Percentiles rank a stretch among this genome's conserved stretches.
These are phyloP conservation scores for Fusarium mangiferae DNA, from an alignment of 2,329 filamentous ascomycete species.

Conservation along the genomic window DNA sequence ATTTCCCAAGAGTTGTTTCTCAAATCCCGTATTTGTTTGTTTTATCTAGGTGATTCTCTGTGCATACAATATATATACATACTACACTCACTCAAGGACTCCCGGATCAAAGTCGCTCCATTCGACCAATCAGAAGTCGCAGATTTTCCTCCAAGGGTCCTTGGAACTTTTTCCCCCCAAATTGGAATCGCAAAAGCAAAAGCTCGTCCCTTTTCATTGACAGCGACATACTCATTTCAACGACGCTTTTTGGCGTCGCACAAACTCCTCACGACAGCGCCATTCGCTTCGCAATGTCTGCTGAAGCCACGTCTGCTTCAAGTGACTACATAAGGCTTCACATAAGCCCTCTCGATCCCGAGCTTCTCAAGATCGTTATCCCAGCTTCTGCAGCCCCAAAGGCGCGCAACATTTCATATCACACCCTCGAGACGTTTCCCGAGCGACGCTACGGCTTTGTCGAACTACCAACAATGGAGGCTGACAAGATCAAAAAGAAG, in stretches of 20 bases:
- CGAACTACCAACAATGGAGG: slow-evolving; percentile 82
- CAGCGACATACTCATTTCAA: slow-evolving; percentile 8
- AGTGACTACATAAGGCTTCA: slow-evolving; percentile 67
- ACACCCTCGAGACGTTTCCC: slow-evolving; percentile 85
- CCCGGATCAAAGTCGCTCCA: slow-evolving; percentile 43
- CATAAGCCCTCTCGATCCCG: slow-evolving; percentile 84
- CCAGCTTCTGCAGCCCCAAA: slow-evolving; percentile 71
- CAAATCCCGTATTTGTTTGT: neutral
- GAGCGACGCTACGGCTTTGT: slow-evolving; percentile 92
- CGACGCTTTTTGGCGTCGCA: slow-evolving; percentile 35
- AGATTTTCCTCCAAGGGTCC: slow-evolving; percentile 6
- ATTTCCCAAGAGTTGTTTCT: slow-evolving; percentile 8
- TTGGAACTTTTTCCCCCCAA: slow-evolving; percentile 37
- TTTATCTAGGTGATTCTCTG: neutral
- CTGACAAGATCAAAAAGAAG: slow-evolving; percentile 91
- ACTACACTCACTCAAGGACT: neutral
- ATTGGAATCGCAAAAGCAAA: slow-evolving; percentile 25
- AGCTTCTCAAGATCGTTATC: slow-evolving; percentile 77
- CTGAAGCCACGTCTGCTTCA: slow-evolving; percentile 30
- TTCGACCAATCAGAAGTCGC: slow-evolving; percentile 35
- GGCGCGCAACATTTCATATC: slow-evolving; percentile 88
- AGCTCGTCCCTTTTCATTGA: slow-evolving; percentile 30
- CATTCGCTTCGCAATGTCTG: slow-evolving; percentile 40
- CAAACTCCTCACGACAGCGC: slow-evolving; percentile 13
- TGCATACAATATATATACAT: neutral